A percentile compares a stretch with the other conserved stretches of the same genome.
Conservation (phyloP, 2,329 filamentous ascomycete species). For the Teratosphaeria zuluensis region DNA sequence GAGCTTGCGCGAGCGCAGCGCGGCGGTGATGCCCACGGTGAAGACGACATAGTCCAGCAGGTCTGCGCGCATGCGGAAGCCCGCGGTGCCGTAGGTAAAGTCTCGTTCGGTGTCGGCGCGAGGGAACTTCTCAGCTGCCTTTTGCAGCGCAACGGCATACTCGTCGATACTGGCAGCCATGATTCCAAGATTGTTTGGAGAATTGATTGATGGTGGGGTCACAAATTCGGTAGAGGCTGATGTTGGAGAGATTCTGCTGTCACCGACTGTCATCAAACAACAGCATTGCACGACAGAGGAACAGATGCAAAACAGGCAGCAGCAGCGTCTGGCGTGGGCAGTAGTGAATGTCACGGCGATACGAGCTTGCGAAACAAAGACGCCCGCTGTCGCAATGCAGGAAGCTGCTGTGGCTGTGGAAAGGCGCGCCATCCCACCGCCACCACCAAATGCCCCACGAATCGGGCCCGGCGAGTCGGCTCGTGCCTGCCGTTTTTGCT, state of each 20-base stretch:
- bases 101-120: constrained; percentile 26
- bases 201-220: neutral
- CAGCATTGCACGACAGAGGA: neutral
- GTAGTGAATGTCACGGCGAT: neutral
- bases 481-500: neutral
- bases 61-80: constrained; percentile 63
- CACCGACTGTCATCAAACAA: neutral
- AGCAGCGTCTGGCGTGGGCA: no score
- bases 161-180: neutral
- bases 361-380: neutral
- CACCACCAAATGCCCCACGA: neutral
- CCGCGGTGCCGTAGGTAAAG: constrained; percentile 50
- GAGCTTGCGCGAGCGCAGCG: constrained; percentile 80
- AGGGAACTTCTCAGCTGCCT: constrained; percentile 23
- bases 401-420: neutral
- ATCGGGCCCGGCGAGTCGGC: neutral
- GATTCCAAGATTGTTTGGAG: neutral
- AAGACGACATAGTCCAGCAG: constrained; percentile 88
- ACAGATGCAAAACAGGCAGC: neutral
- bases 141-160: constrained; percentile 15
- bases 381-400: neutral
- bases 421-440: neutral
- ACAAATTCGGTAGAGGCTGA: neutral
- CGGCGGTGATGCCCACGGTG: constrained; percentile 80
- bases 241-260: neutral